phyloP scores from a whole-genome alignment of 1,284 basidiomycete genomes.

The Ganoderma sp. region DNA sequence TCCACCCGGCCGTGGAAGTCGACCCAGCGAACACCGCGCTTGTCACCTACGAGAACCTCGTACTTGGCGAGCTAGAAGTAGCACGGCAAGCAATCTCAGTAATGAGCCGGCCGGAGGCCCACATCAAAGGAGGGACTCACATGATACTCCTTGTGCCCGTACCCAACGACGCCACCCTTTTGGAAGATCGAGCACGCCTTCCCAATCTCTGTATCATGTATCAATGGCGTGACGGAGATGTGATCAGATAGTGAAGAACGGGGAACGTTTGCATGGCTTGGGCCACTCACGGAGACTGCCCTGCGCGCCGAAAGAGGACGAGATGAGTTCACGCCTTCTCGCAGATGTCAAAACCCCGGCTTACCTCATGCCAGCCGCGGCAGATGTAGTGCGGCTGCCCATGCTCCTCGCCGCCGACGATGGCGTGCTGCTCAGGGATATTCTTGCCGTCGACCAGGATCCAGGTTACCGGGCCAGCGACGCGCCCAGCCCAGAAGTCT shows the following conservation, averaged over 20 bases:
- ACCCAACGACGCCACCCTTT: slow-evolving; percentile 69
- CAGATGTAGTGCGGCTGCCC: slow-evolving; percentile 61
- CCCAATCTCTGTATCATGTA: slow-evolving; percentile 61
- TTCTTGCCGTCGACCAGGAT: slow-evolving; percentile 59
- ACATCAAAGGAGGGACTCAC: slow-evolving; percentile 44
- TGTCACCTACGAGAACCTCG: slow-evolving; percentile 73
- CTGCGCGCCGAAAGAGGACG: slow-evolving; percentile 39
- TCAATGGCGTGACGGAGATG: not conserved
- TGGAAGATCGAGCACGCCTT: slow-evolving; percentile 62
- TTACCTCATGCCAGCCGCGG: slow-evolving; percentile 63
- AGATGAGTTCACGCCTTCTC: slow-evolving; percentile 18
- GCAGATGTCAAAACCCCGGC: slow-evolving; percentile 34
- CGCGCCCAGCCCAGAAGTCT: slow-evolving; percentile 53
- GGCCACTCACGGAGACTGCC: slow-evolving; percentile 59
- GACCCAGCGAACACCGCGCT: slow-evolving; percentile 64
- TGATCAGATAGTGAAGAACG: slow-evolving; percentile 23
- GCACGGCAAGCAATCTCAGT: slow-evolving; percentile 4
- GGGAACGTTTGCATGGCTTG: not conserved
- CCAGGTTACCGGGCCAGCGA: slow-evolving; percentile 61
- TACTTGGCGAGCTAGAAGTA: slow-evolving; percentile 56
- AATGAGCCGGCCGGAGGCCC: slow-evolving; percentile 2
- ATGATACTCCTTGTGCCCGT: slow-evolving; percentile 59
- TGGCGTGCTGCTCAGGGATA: slow-evolving; percentile 60
- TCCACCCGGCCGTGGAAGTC: slow-evolving; percentile 52
- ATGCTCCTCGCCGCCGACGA: slow-evolving; percentile 61